Evolutionary conservation across 1,284 basidiomycete genomes (phyloP).

Genomic region (Trichosporon ovoides): DNA sequence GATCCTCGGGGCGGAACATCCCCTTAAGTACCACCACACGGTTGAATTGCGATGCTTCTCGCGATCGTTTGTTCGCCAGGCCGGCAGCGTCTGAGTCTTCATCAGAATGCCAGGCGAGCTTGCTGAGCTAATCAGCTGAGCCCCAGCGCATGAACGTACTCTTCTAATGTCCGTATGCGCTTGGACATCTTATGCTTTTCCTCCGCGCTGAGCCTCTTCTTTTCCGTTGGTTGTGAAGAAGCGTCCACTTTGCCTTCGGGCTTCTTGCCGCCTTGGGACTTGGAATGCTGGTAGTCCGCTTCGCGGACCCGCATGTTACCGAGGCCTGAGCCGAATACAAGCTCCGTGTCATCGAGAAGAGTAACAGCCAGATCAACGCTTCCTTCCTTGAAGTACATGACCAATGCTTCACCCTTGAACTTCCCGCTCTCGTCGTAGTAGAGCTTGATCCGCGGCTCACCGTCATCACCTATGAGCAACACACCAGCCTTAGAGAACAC

Average conservation of each 20-base stretch:
- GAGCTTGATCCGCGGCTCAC: conserved; percentile 84
- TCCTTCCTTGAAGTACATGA: conserved; percentile 97
- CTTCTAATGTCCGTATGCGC: conserved; percentile 82
- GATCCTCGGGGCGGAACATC: conserved; percentile 86
- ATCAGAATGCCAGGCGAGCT: conserved; percentile 45
- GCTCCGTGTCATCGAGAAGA: conserved; percentile 85
- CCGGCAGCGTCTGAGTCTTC: conserved; percentile 35
- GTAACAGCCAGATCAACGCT: conserved; percentile 80
- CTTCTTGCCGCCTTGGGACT: conserved; percentile 69
- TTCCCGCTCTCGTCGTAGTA: conserved; percentile 83
- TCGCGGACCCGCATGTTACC: conserved; percentile 71
- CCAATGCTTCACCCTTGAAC: conserved; percentile 91
- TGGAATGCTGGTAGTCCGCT: conserved; percentile 64
- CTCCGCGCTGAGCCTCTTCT: conserved; percentile 59
- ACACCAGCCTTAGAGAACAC: conserved; percentile 88
- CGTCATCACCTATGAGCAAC: conserved; percentile 83
- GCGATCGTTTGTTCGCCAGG: conserved; percentile 30
- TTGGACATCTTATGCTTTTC: conserved; percentile 75
- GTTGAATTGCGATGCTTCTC: conserved; percentile 55
- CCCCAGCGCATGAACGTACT: conserved; percentile 51
- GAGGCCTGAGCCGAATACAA: conserved; percentile 68
- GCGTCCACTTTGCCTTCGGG: conserved; percentile 54
- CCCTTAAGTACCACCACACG: conserved; percentile 86
- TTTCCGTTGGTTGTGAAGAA: conserved; percentile 59
- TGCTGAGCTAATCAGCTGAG: conserved; percentile 22